Evolutionary conservation across 495 filamentous ascomycete species (phyloP).

Genomic region (Podospora conica): DNA sequence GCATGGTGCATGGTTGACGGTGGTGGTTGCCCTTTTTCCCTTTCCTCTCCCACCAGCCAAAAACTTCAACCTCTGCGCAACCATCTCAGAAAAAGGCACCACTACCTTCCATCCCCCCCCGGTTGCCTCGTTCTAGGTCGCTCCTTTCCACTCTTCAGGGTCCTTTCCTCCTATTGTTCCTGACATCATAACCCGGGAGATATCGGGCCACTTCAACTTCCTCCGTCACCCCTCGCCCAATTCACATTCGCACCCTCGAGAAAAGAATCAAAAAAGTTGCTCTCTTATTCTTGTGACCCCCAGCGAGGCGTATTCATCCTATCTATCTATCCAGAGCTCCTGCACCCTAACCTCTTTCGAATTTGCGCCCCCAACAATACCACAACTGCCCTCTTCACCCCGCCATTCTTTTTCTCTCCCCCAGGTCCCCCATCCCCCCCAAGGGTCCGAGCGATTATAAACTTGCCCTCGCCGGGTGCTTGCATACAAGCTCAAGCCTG

Average conservation of each 20-base stretch:
- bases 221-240: neutral
- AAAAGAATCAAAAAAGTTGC: neutral
- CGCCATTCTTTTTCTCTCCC: neutral
- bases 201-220: neutral
- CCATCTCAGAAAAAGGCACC: neutral
- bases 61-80: neutral
- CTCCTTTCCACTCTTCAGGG: neutral
- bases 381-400: neutral
- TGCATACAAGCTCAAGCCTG: neutral
- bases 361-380: constrained; percentile 6
- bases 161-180: neutral
- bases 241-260: neutral
- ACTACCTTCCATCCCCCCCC: neutral
- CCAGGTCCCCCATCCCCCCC: constrained; percentile 1
- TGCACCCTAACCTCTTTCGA: neutral
- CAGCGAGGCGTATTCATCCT: neutral
- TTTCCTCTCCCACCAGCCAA: neutral
- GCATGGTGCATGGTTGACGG: neutral
- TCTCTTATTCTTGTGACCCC: neutral
- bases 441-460: constrained; percentile 10
- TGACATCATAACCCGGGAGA: neutral
- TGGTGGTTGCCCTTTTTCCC: neutral
- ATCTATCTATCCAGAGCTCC: neutral
- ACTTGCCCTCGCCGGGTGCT: neutral
- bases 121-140: neutral